A percentile compares a stretch with the other conserved stretches of the same genome.
Conservation (phyloP, 1,284 basidiomycete genomes). For the Uromyces viciae-fabae region DNA sequence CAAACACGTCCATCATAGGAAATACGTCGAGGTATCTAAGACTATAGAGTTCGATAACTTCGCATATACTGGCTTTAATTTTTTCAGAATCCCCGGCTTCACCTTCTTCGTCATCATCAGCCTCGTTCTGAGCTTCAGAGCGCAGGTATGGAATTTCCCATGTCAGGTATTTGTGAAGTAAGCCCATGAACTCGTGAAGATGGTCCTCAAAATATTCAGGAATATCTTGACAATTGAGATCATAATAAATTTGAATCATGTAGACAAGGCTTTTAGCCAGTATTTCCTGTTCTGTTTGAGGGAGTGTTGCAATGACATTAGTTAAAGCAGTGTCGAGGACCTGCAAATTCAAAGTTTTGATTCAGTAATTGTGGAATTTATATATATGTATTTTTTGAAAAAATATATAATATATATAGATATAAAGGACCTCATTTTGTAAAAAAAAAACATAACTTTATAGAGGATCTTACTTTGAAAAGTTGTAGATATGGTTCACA, state of each 20-base stretch:
- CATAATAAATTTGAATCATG: conserved; percentile 83
- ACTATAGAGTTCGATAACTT: conserved; percentile 87
- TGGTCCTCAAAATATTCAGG: conserved; percentile 91
- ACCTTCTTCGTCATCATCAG: conserved; percentile 70
- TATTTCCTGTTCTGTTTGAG: conserved; percentile 53
- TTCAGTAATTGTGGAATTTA: no score
- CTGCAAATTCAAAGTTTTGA: not conserved
- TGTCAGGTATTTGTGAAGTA: conserved; percentile 50
- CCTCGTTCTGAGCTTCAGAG: conserved; percentile 10
- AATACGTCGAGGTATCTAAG: conserved; percentile 88
- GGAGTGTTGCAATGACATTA: conserved; percentile 54
- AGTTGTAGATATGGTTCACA: conserved; percentile 76
- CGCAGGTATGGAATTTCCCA: conserved; percentile 40
- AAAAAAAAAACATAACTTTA: conserved; percentile 58
- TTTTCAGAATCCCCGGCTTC: conserved; percentile 76
- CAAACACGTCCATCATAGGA: conserved; percentile 59
- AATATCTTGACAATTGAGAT: conserved; percentile 90
- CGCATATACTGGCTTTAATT: conserved; percentile 83
- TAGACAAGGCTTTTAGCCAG: conserved; percentile 72
- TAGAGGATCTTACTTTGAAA: conserved; percentile 60
- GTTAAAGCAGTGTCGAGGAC: conserved; percentile 22
- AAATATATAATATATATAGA: no score
- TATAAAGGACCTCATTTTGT: conserved; percentile 41
- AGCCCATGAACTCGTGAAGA: conserved; percentile 58
- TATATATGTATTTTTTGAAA: no score